These are phyloP conservation scores for Tripidium arundinaceum DNA, from an alignment of 202 grass and related monocot genomes.

Conservation along the genomic window DNA sequence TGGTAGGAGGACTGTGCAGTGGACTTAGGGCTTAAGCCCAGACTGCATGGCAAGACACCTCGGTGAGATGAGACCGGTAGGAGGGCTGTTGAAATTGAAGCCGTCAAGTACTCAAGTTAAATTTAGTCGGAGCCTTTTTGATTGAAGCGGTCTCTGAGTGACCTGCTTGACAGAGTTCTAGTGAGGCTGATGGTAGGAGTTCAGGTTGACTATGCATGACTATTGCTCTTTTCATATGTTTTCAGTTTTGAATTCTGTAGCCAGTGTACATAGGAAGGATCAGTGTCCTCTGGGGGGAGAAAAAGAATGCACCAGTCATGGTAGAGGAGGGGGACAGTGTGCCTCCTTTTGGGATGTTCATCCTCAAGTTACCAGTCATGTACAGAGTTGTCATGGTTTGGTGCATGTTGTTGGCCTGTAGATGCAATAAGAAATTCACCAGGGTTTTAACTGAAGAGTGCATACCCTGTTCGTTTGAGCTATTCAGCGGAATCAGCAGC, in stretches of 20 bases:
- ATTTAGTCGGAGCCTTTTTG: conserved; percentile 25
- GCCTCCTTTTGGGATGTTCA: background rate
- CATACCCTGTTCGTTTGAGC: too few species aligned
- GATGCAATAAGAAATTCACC: background rate
- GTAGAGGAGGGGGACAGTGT: background rate
- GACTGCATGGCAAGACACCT: background rate
- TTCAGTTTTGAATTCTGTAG: conserved; percentile 15
- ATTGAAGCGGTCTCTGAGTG: conserved; percentile 28
- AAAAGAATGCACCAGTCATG: too few species aligned
- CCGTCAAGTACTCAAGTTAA: conserved; percentile 21
- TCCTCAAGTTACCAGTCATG: background rate
- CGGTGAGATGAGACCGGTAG: background rate
- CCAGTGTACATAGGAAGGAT: conserved; percentile 18
- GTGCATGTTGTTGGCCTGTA: background rate
- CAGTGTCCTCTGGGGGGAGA: background rate
- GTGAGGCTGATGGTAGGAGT: conserved; percentile 10
- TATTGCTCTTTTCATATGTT: conserved; percentile 13
- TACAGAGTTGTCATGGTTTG: conserved; percentile 2
- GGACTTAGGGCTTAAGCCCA: background rate
- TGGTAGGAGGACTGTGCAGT: conserved; percentile 23
- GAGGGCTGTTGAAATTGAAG: conserved; percentile 26
- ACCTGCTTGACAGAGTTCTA: conserved; percentile 11
- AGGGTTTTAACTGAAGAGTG: background rate
- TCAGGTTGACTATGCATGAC: conserved; percentile 22
- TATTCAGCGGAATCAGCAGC: too few species aligned